phyloP scores from a whole-genome alignment of 805 yeast species.

The Nadsonia fulvescens region DNA sequence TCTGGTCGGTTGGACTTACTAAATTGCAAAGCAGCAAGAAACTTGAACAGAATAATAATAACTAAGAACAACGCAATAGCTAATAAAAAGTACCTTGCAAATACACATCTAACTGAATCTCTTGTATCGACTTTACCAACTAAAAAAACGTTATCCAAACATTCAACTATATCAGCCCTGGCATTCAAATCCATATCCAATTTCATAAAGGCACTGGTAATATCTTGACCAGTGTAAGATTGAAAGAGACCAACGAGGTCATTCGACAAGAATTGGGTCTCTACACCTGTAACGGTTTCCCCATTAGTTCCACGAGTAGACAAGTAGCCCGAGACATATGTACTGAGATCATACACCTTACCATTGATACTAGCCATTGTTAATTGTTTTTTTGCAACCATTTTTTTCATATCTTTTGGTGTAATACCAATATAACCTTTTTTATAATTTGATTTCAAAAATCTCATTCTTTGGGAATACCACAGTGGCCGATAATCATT shows the following conservation, averaged over 20 bases:
- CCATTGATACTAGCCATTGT: slow-evolving; percentile 20
- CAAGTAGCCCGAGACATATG: slow-evolving; percentile 20
- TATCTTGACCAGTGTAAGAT: slow-evolving; percentile 20
- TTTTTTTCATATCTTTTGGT: slow-evolving; percentile 13
- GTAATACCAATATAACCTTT: slow-evolving; percentile 23
- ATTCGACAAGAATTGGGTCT: slow-evolving; percentile 17
- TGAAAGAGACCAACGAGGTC: slow-evolving; percentile 18
- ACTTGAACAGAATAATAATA: slow-evolving; percentile 19
- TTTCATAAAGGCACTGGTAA: slow-evolving; percentile 14
- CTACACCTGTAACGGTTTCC: slow-evolving; percentile 11
- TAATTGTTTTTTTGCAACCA: slow-evolving; percentile 12
- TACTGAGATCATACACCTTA: slow-evolving; percentile 21
- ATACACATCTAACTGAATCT: slow-evolving; percentile 20
- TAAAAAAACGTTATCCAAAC: slow-evolving; percentile 23
- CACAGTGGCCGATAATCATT: slow-evolving; percentile 25
- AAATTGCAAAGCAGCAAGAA: slow-evolving; percentile 25
- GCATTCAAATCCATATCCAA: slow-evolving; percentile 13
- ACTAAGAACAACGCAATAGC: slow-evolving; percentile 23
- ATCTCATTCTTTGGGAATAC: slow-evolving; percentile 22
- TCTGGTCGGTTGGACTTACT: slow-evolving; percentile 19
- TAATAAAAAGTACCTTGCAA: slow-evolving; percentile 25
- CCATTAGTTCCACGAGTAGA: slow-evolving; percentile 16
- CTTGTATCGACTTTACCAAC: slow-evolving; percentile 24
- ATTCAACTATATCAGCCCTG: slow-evolving; percentile 16
- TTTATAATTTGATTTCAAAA: slow-evolving; percentile 19